Percentiles rank a stretch among this genome's conserved stretches.
Evolutionary conservation across 495 filamentous ascomycete species (phyloP).

Genomic region (Aspergillus wentii): DNA sequence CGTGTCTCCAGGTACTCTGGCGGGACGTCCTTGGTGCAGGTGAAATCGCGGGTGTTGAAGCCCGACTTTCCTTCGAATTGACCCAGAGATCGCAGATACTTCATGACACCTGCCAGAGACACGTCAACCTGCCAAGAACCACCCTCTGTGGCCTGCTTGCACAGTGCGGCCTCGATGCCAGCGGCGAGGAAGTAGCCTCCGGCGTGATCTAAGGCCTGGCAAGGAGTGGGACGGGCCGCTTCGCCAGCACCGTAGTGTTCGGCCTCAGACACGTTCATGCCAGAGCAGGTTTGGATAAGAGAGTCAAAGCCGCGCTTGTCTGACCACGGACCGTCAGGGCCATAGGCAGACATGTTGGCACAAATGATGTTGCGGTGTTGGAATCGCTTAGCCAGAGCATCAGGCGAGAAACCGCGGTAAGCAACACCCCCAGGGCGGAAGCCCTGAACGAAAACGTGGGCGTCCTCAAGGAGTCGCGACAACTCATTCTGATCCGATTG

Average conservation of each 20-base stretch:
- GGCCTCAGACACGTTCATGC: conserved; percentile 43
- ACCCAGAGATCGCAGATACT: conserved; percentile 20
- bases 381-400: conserved; percentile 31
- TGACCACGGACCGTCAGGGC: conserved; percentile 24
- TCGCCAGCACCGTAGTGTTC: conserved; percentile 52
- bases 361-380: conserved; percentile 49
- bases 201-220: conserved; percentile 55
- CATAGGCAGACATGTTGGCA: conserved; percentile 60
- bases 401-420: conserved; percentile 44
- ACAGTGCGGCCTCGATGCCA: conserved; percentile 50
- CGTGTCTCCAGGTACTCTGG: conserved; percentile 13
- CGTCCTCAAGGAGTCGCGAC: conserved; percentile 40
- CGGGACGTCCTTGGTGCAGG: conserved; percentile 9
- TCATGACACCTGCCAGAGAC: conserved; percentile 26
- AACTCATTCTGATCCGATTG: conserved; percentile 37
- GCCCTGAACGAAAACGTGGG: conserved; percentile 47
- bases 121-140: conserved; percentile 56
- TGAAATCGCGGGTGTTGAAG: conserved; percentile 12
- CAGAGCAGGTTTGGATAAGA: conserved; percentile 43
- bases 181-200: conserved; percentile 53
- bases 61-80: conserved; percentile 13
- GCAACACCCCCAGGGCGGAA: conserved; percentile 55
- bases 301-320: conserved; percentile 38
- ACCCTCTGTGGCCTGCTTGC: conserved; percentile 47
- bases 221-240: conserved; percentile 56